Evolutionary conservation across 179 eudicot genomes (phyloP), one percentile per base, ranked within the genome.

Genomic region (Spergularia azorica): DNA sequence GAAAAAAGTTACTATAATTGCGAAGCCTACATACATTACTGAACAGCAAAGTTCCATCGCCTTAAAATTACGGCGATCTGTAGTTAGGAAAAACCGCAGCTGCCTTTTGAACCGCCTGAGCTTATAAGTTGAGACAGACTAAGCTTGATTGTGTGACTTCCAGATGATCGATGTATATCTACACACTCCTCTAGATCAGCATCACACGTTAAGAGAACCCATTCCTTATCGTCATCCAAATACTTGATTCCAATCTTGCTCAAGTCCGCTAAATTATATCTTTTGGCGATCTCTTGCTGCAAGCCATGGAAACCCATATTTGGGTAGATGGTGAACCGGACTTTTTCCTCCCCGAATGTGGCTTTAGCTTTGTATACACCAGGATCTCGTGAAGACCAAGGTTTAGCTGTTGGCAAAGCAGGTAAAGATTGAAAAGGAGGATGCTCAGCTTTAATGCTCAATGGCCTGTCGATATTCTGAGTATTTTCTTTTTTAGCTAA

Each of bases 141-240:
- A 46, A 93, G 88, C 79, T 88, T 92, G 70, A 92, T 86, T 4
- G 91, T 90, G 77, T 80, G 85, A 71, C 64, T 87, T 57, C 71
- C 79, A 20, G 89, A 82, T 32, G 91, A 89, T 58, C 71, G 84
- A 79, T 92, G 86, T 71, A 90, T 84, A 75, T 94, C 97, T 52
- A 88, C 74, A 68, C 98, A 94, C 74, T 94, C 97, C 78, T 92
- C 92, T 63, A 93, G 86, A 84, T 94, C 98, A 70, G 81, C 98
- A 80, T 94, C 93, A 67, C 98, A 94, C 10, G 97, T 90, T 80
- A 94, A 77, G 38, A 94, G 97, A 69, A 94, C 93, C 97, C 97
- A 92, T 79, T 94, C 98, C 16, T 76, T 83, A 63, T 92, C 97
- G 71, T 94, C 97, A 55, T 94, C 98, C 79, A 94, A 84, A 76